Evolutionary conservation across 371 early-diverging fungal genomes (phyloP).

Genomic region (Fennellomyces sp.): DNA sequence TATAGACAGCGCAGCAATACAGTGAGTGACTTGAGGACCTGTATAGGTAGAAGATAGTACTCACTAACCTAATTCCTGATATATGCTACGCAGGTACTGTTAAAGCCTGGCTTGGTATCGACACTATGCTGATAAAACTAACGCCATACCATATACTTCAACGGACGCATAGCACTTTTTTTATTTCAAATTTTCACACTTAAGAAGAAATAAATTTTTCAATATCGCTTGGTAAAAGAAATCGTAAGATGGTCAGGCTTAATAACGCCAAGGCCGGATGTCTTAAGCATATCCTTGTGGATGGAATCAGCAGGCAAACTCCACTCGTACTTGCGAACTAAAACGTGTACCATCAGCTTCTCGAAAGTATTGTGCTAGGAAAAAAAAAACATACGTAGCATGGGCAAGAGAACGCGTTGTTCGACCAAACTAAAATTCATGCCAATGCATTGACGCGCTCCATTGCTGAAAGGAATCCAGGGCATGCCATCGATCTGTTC

Average conservation of each 20-base stretch:
- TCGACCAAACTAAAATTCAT: conserved; percentile 60
- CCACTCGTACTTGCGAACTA: conserved; percentile 32
- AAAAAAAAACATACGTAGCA: conserved; percentile 32
- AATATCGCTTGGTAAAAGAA: conserved; percentile 11
- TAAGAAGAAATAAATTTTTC: neutral
- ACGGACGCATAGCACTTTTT: too few species aligned
- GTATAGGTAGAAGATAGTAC: too few species aligned
- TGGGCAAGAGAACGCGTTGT: conserved; percentile 53
- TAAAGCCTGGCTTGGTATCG: too few species aligned
- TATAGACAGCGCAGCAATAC: too few species aligned
- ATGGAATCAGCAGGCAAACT: conserved; percentile 26
- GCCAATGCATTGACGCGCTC: conserved; percentile 59
- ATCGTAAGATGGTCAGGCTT: conserved; percentile 11
- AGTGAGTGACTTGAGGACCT: too few species aligned
- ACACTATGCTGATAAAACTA: too few species aligned
- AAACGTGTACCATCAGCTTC: too few species aligned
- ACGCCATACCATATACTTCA: too few species aligned
- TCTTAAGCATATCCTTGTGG: conserved; percentile 20
- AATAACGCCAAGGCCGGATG: neutral
- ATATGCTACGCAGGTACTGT: too few species aligned
- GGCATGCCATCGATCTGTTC: conserved; percentile 23
- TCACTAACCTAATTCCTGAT: too few species aligned
- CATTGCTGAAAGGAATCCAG: conserved; percentile 58
- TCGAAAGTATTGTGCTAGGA: neutral
- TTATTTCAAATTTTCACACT: too few species aligned